Evolutionary conservation across 1,284 basidiomycete genomes (phyloP), one percentile per base, ranked within the genome.

Genomic region (Lignosus rhinocerotis): DNA sequence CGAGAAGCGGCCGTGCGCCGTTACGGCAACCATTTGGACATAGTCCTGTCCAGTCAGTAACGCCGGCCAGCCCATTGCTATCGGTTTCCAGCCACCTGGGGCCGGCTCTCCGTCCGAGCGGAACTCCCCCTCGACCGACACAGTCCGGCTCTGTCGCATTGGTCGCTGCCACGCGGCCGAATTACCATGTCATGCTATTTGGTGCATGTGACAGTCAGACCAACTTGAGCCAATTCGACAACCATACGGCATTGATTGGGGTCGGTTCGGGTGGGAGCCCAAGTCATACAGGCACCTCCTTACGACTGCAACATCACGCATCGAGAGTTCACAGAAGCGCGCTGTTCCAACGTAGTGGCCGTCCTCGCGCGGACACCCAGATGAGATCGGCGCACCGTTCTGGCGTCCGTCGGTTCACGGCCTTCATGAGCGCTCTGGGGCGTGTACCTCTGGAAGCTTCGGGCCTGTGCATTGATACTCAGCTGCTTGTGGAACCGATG

Each of bases 151-250:
- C 47, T 42, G 43, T 47, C 56, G 48, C 41, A 46, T 36, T 39
- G 42, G 55, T 57, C 43, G 53, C 50, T 56, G 56, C 55, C 58
- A 60, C 61, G 61, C 58, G 61, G 50, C 51, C 57, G 57, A 62
- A 55, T 33, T 53, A 44, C 47, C 60, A 46, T 58, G 45, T 51
- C 61, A 52, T 56, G 36, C 17, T 34, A 56, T 17, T 39, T 43
- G 59, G 62, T 36, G 47, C 60, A 60, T 64, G 63, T 61, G 58
- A 58, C 60, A 56, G 50, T 52, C 51, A 53, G 57, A 21, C 46
- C 57, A 55, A 53, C 53, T 50, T 54, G 55, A 60, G 59, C 52
- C 48, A 54, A 25, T 57, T 63, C 32, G 55, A 60, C 61, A 50
- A 39, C 36, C 42, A 46, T 54, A 51, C 55, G 49, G 55, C 58